These are phyloP conservation scores for Naganishia albida DNA, from an alignment of 1,284 basidiomycete species.

Conservation along the genomic window DNA sequence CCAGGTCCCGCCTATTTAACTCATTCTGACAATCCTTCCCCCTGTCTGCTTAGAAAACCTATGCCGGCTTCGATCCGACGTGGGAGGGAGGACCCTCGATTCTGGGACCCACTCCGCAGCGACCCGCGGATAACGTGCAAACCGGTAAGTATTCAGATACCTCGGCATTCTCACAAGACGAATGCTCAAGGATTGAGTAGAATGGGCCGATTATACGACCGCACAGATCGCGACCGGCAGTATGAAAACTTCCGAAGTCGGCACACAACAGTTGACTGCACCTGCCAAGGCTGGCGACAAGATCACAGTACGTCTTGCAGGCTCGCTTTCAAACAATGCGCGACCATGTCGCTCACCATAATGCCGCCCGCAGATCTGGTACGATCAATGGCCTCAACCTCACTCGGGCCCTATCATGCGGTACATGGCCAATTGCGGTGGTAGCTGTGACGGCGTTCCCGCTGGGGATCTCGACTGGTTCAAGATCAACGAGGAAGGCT, in stretches of 20 bases:
- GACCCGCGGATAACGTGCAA: conserved; percentile 17
- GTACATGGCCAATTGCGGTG: conserved; percentile 38
- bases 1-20: background rate
- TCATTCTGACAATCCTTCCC: background rate
- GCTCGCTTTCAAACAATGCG: no score
- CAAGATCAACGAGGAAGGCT: conserved; percentile 40
- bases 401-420: conserved; percentile 35
- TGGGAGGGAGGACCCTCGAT: background rate
- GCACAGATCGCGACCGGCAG: conserved; percentile 39
- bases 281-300: conserved; percentile 17
- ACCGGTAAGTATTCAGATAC: background rate
- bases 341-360: no score
- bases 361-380: background rate
- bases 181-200: conserved; percentile 11
- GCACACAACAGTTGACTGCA: background rate
- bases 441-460: conserved; percentile 38
- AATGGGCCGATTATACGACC: conserved; percentile 36
- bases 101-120: background rate
- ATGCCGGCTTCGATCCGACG: conserved; percentile 12
- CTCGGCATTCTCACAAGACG: background rate
- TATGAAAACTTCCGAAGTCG: background rate
- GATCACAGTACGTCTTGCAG: conserved; percentile 3
- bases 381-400: conserved; percentile 28
- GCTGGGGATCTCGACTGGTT: conserved; percentile 40
- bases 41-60: background rate